Evolutionary conservation across 331 rosid species (phyloP), one percentile per base, ranked within the genome.

Genomic region (Malus hybrid): DNA sequence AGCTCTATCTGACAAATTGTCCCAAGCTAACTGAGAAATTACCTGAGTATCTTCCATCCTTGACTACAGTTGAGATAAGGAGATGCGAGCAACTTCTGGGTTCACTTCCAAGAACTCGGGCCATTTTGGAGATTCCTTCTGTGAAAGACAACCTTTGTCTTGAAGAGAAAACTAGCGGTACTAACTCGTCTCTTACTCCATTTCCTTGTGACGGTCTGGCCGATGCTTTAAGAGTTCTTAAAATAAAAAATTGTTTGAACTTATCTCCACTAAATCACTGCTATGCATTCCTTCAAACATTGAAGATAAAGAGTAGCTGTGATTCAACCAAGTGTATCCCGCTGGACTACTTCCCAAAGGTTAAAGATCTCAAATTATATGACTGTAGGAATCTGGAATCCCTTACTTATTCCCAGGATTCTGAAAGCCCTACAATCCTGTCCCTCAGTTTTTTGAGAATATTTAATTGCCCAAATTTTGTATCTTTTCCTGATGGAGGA

Each of bases 31-130:
- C 15, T 1, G 44, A 44, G 39, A 67, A 57, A 22, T 16, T 62
- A 10, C 77, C 77, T 7, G 20, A 36, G 7, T 65, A 27, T 65
- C 79, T 83, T 67, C 78, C 85, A 27, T 80, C 80, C 36, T 59
- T 80, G 76, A 50, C 11, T 69, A 28, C 28, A 52, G 31, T 81
- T 10, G 29, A 7, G 15, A 39, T 81, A 36, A 29, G 7, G 13
- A 14, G 33, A 18, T 62, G 82, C 19, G 33, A 72, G 33, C 60
- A 77, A 59, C 34, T 72, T 14, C 65, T 66, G 62, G 57, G 68
- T 39, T 4, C 67, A 2, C 44, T 77, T 33, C 73, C 69, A 20
- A 52, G 32, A 20, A 61, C 65, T 65, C 14, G 65, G 15, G 61
- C 11, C 3, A 55, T 55, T 55, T 1, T 55, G 61, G 22, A 55